Percentiles rank a stretch among this genome's conserved stretches.
Evolutionary conservation across 129 eudicot species (phyloP).

Genomic region (Artemisia argyi): DNA sequence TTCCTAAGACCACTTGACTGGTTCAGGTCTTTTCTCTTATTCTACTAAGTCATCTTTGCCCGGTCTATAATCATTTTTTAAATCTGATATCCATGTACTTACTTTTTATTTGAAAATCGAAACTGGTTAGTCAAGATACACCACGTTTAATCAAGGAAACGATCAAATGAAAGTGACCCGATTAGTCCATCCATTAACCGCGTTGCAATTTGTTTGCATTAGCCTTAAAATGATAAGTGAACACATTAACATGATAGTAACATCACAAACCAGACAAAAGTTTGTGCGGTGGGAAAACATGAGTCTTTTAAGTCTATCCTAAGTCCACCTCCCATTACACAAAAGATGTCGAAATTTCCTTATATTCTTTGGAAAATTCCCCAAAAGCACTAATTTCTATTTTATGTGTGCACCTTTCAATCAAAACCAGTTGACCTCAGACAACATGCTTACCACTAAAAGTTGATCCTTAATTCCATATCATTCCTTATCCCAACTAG

Average conservation of each 20-base stretch:
- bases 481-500: background rate
- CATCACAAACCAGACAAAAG: conserved; percentile 26
- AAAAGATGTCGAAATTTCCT: background rate
- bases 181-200: background rate
- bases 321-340: conserved; percentile 30
- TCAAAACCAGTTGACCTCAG: conserved; percentile 25
- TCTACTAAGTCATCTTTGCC: no score
- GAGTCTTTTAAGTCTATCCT: conserved; percentile 26
- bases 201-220: background rate
- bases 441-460: conserved; percentile 33
- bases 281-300: conserved; percentile 24
- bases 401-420: conserved; percentile 26
- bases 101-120: background rate
- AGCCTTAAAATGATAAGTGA: background rate
- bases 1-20: no score
- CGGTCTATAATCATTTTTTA: no score
- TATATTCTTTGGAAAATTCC: conserved; percentile 5
- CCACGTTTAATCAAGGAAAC: background rate
- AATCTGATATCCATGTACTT: no score
- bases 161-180: background rate
- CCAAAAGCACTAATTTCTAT: conserved; percentile 22
- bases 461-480: conserved; percentile 22
- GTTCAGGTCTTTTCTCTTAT: no score
- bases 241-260: conserved; percentile 1
- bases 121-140: background rate